Conservation (phyloP, 306 rosid genomes). For the Cicer yamashitae region DNA sequence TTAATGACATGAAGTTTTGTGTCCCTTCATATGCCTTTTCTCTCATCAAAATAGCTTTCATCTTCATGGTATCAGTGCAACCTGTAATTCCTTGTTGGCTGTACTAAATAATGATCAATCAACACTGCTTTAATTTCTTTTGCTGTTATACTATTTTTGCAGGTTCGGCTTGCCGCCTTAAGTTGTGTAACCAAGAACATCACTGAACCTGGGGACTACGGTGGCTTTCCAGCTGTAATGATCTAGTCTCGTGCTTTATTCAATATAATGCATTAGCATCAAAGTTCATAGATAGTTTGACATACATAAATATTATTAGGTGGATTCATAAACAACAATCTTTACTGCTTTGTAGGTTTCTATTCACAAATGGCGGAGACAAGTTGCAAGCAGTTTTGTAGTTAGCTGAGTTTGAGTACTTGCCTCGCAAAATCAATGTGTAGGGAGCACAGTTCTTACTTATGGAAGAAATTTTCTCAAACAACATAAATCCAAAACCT, state of each 20-base stretch:
- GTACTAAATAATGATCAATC: constrained; percentile 17
- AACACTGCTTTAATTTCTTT: constrained; percentile 5
- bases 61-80: constrained; percentile 19
- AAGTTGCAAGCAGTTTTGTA: constrained; percentile 55
- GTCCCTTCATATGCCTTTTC: constrained; percentile 16
- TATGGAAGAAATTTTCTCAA: neutral
- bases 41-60: constrained; percentile 1
- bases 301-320: neutral
- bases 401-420: constrained; percentile 11
- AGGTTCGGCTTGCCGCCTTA: constrained; percentile 87
- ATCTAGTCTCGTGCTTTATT: constrained; percentile 16
- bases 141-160: constrained; percentile 39
- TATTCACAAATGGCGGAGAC: constrained; percentile 76
- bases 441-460: constrained; percentile 1
- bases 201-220: constrained; percentile 84
- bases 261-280: neutral
- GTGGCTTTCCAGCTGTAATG: constrained; percentile 84
- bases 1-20: constrained; percentile 34
- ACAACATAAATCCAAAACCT: neutral
- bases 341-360: constrained; percentile 62
- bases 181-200: constrained; percentile 87
- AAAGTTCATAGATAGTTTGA: constrained; percentile 14
- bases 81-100: constrained; percentile 1
- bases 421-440: constrained; percentile 5
- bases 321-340: constrained; percentile 22